Percentiles rank a stretch among this genome's conserved stretches.
Evolutionary conservation across 495 filamentous ascomycete genomes (phyloP).

Genomic region (Talaromyces wortmannii): DNA sequence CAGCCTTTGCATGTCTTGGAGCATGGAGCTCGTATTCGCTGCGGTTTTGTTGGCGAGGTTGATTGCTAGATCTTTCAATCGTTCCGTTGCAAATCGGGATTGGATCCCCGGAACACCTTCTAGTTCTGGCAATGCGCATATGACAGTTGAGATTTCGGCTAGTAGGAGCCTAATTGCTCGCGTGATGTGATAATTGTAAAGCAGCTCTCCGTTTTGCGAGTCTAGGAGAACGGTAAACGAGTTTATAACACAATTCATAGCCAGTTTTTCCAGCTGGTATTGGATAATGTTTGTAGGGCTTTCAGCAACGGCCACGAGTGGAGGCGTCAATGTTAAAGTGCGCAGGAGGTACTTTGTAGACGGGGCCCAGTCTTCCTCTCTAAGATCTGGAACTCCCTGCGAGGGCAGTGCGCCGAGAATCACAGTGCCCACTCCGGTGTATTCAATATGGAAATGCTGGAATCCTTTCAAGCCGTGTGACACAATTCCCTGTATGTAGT

Average conservation of each 20-base stretch:
- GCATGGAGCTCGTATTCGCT: conserved; percentile 71
- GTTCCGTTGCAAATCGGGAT: conserved; percentile 47
- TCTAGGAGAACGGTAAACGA: conserved; percentile 70
- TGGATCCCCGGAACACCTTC: conserved; percentile 50
- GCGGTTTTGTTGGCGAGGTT: conserved; percentile 53
- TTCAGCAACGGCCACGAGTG: conserved; percentile 39
- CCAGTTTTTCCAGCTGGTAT: conserved; percentile 73
- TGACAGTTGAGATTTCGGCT: conserved; percentile 58
- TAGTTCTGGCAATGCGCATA: conserved; percentile 61
- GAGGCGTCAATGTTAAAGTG: conserved; percentile 42
- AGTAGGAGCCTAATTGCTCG: conserved; percentile 55
- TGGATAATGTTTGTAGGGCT: conserved; percentile 33
- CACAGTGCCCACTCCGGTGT: conserved; percentile 57
- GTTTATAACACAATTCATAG: conserved; percentile 73
- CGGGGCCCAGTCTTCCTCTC: conserved; percentile 25
- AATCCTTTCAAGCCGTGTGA: conserved; percentile 54
- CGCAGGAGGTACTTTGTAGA: conserved; percentile 42
- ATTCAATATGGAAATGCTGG: conserved; percentile 52
- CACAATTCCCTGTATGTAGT: conserved; percentile 68
- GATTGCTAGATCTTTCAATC: conserved; percentile 48
- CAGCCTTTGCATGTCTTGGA: conserved; percentile 62
- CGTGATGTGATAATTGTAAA: conserved; percentile 50
- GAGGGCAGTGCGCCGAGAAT: conserved; percentile 48
- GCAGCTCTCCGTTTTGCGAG: conserved; percentile 66
- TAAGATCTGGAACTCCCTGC: conserved; percentile 10